These are phyloP conservation scores for Rhodotorula sp. DNA, from an alignment of 1,284 basidiomycete species.

Conservation along the genomic window DNA sequence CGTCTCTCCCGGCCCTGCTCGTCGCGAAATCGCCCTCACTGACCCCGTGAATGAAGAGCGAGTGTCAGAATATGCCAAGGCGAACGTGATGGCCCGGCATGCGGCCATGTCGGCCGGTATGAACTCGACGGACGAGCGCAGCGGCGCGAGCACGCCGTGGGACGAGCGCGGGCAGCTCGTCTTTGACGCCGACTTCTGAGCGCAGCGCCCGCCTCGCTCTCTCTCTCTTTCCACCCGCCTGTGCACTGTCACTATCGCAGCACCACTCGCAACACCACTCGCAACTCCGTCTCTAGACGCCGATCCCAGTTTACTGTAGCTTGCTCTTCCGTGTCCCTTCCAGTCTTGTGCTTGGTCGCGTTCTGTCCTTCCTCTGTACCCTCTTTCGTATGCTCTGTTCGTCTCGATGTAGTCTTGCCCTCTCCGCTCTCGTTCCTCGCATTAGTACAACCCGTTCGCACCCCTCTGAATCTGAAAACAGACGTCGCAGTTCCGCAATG, in stretches of 20 bases:
- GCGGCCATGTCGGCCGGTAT: neutral
- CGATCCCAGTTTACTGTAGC: neutral
- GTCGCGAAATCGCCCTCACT: neutral
- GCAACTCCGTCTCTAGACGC: neutral
- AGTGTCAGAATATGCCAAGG: slow-evolving; percentile 48
- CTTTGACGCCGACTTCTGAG: slow-evolving; percentile 53
- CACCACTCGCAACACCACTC: neutral
- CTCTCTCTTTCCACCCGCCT: neutral
- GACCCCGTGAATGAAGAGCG: slow-evolving; percentile 34
- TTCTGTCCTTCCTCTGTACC: too few species aligned
- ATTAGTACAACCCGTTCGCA: too few species aligned
- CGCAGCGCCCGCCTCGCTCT: neutral
- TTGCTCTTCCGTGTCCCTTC: neutral
- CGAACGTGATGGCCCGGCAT: slow-evolving; percentile 11
- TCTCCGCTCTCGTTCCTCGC: too few species aligned
- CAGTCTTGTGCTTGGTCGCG: neutral
- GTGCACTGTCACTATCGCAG: neutral
- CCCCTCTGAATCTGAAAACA: too few species aligned
- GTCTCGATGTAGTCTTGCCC: too few species aligned
- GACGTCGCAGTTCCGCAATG: too few species aligned
- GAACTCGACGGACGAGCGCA: neutral
- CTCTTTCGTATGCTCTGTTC: too few species aligned
- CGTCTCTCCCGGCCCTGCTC: neutral
- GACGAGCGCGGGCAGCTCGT: slow-evolving; percentile 40
- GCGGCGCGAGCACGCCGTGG: slow-evolving; percentile 13